Evolutionary conservation across 2,329 filamentous ascomycete species (phyloP), one percentile per base, ranked within the genome.

Genomic region (Cladosporium sp.): DNA sequence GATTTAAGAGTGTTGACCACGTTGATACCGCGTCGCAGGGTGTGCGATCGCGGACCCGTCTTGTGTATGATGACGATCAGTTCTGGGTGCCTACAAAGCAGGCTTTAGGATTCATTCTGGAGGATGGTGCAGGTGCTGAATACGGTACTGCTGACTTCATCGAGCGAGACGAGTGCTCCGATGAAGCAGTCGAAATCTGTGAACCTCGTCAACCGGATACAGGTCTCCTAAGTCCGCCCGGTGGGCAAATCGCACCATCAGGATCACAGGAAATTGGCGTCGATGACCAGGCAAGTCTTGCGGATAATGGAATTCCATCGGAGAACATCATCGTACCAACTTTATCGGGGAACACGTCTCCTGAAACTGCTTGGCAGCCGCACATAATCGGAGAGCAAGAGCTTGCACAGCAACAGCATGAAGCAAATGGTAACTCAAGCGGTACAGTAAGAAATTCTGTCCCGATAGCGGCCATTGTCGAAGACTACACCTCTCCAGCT

Each of bases 121-220:
- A 65, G 37, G 63, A 65, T 56, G 62, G 62, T 0, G 48, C 54
- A 10, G 62, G 62, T 7, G 56, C 60, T 10, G 63, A 65, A 37
- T 63, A 62, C 48, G 60, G 60, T n/a, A 55, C 63, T 10, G 57
- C 60, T 12, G 59, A 62, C 17, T 61, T 60, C 24, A 58, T 60
- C 12, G 52, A 59, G 36, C 32, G n/a, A 4, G 44, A 22, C n/a
- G 34, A 57, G 40, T 36, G 15, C 15, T 22, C 24, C 28, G 13
- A 50, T 42, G 37, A 35, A 15, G 20, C 50, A 36, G 22, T 53
- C 36, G n/a, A 22, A 15, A 17, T n/a, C 13, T 17, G 15, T 28
- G 24, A 12, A 8, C 20, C 15, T 28, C 24, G 5, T 9, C 24
- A 25, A 25, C 42, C 15, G 17, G 20, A 45, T 55, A 28, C 45